These are phyloP conservation scores for Hypoxylon sp. DNA, from an alignment of 2,329 filamentous ascomycete species.

Conservation along the genomic window DNA sequence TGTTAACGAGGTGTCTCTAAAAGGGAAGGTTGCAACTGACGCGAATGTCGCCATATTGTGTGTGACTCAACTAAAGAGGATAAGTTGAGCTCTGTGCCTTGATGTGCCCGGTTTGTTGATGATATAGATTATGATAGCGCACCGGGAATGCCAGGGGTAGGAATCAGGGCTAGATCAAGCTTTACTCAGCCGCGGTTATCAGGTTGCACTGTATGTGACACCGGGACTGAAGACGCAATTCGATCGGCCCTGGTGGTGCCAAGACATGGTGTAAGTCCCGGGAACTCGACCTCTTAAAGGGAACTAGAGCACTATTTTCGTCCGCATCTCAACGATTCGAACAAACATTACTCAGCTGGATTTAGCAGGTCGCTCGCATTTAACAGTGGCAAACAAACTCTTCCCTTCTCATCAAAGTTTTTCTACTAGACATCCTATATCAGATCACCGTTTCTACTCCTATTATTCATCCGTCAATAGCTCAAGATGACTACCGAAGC, in stretches of 20 bases:
- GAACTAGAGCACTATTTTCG: constrained; percentile 20
- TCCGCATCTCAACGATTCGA: constrained; percentile 38
- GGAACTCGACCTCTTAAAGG: constrained; percentile 20
- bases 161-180: constrained; percentile 20
- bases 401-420: constrained; percentile 15
- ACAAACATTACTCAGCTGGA: constrained; percentile 39
- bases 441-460: constrained; percentile 15
- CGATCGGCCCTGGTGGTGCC: constrained; percentile 33
- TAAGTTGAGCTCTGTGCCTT: constrained; percentile 37
- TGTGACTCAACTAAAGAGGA: constrained; percentile 31
- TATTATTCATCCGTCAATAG: constrained; percentile 10
- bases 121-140: constrained; percentile 19
- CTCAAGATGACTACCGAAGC: constrained; percentile 75
- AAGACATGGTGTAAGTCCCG: constrained; percentile 26
- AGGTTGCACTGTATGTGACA: constrained; percentile 19
- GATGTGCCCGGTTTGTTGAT: constrained; percentile 27
- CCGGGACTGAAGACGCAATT: constrained; percentile 34
- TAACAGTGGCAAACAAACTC: constrained; percentile 27
- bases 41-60: constrained; percentile 65
- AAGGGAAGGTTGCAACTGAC: constrained; percentile 53
- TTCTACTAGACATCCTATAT: constrained; percentile 25
- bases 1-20: constrained; percentile 35
- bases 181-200: constrained; percentile 38
- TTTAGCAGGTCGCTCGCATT: constrained; percentile 26
- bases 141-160: constrained; percentile 6